Evolutionary conservation across 345 rosid species (phyloP).

Genomic region (Lepidium sativum): DNA sequence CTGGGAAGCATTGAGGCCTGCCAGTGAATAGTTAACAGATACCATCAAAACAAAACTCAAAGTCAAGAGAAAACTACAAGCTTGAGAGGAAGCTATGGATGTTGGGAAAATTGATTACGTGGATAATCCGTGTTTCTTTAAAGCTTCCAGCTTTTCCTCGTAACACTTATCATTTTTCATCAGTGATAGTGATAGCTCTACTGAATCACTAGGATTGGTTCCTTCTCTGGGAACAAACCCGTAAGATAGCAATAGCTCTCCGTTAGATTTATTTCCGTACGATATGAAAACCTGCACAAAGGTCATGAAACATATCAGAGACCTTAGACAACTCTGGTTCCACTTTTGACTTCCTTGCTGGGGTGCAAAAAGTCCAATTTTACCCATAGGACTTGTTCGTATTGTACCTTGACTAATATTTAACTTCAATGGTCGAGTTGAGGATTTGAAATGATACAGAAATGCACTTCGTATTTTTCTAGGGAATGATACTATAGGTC

Average conservation of each 20-base stretch:
- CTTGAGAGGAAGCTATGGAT: neutral
- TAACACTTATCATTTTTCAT: constrained; percentile 69
- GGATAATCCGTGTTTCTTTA: constrained; percentile 69
- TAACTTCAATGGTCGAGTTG: neutral
- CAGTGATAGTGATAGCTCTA: constrained; percentile 61
- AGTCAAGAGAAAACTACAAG: neutral
- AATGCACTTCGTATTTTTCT: neutral
- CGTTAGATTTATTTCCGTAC: constrained; percentile 87
- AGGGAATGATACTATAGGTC: neutral
- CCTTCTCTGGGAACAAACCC: constrained; percentile 96
- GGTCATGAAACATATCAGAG: constrained; percentile 9
- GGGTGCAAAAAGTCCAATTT: no score
- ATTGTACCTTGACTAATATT: neutral
- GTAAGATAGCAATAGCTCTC: constrained; percentile 88
- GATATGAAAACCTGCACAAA: constrained; percentile 86
- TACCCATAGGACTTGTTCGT: neutral
- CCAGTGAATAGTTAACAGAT: neutral
- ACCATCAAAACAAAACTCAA: neutral
- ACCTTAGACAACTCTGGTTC: constrained; percentile 8
- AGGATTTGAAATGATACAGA: constrained; percentile 3
- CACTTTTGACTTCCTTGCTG: no score
- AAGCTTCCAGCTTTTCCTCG: constrained; percentile 68
- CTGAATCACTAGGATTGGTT: constrained; percentile 85
- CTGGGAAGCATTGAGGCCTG: constrained; percentile 78
- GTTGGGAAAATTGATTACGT: constrained; percentile 36